Base-by-base conservation (phyloP, 805 yeast genomes). In the Saccharomyces kudriavzevii region DNA sequence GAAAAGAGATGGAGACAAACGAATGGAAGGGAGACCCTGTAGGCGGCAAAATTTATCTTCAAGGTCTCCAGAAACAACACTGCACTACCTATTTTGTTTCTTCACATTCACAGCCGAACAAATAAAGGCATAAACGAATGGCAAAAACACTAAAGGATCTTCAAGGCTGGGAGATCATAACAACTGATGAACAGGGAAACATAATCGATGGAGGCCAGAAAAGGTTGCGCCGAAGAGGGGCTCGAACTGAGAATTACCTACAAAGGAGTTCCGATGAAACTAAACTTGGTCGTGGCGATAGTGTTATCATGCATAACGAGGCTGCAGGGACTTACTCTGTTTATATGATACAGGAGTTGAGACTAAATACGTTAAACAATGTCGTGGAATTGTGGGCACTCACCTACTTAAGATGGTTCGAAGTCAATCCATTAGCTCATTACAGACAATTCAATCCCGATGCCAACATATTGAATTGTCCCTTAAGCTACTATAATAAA, bases 211-310 rank as follows among this genome's bases (percentile, higher is more conserved):
- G 54, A 14, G 51, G 50, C 25, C 45, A 46, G 22, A 51, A 50
- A 27, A 47, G 56, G 13, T 40, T 46, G 2, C 49, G 64, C 49
- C 48, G 67, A 47, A 52, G 58, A 45, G 52, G 54, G 20, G 45
- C 48, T 11, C 11, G 24, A 9, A 53, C 50, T 14, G 50, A 49
- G 2, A 28, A 56, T 5, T 48, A 61, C 1, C 61, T 79, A 26
- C 67, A 62, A 48, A 67, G 83, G 53, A 73, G 65, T n/a, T 62
- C 56, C 0, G 86, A 81, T 63, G 77, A 73, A 1, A 58, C 78
- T 14, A 76, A 70, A 50, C 54, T 84, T 4, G 68, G 68, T 24
- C 71, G 71, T 9, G 89, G 89, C 3, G 83, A 79, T 57, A 68
- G 77, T 24, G 58, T 83, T 0, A 59, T 80, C 14, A 69, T 77